Percentiles rank a stretch among this genome's conserved stretches.
Conservation (phyloP, 495 filamentous ascomycete species). For the Poronia punctata region DNA sequence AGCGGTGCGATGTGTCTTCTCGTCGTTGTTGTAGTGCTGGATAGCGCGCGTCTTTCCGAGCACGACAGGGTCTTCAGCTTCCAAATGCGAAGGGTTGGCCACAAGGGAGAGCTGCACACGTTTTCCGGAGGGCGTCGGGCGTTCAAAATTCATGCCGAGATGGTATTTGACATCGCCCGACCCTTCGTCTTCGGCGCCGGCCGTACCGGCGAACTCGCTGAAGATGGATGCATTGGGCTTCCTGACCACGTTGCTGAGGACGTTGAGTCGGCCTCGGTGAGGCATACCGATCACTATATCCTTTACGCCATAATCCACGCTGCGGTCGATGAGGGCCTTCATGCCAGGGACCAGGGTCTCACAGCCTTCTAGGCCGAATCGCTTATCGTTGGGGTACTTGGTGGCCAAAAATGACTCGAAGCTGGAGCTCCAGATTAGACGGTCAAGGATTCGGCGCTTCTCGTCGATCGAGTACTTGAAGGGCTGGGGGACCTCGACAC, state of each 20-base stretch:
- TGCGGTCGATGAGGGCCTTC: constrained; percentile 97
- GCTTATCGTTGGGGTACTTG: constrained; percentile 99
- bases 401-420: constrained; percentile 92
- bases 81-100: constrained; percentile 96
- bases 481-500: constrained; percentile 85
- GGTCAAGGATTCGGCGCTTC: constrained; percentile 93
- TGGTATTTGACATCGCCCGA: constrained; percentile 99
- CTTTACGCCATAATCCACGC: constrained; percentile 96
- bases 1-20: constrained; percentile 74
- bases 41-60: constrained; percentile 95
- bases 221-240: constrained; percentile 99
- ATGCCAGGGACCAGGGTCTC: constrained; percentile 96
- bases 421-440: constrained; percentile 94
- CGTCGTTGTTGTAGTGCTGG: constrained; percentile 97
- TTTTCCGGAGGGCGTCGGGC: constrained; percentile 95
- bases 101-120: constrained; percentile 96
- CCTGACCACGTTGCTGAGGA: constrained; percentile 95
- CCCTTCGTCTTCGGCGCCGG: constrained; percentile 87
- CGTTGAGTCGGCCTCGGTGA: constrained; percentile 95
- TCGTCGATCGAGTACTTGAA: constrained; percentile 96
- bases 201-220: constrained; percentile 88
- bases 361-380: constrained; percentile 95
- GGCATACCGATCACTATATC: constrained; percentile 99
- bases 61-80: constrained; percentile 97
- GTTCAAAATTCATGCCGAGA: constrained; percentile 99